These are phyloP conservation scores for Capsella bursapastoris DNA, from an alignment of 345 rosid genomes.

Conservation along the genomic window DNA sequence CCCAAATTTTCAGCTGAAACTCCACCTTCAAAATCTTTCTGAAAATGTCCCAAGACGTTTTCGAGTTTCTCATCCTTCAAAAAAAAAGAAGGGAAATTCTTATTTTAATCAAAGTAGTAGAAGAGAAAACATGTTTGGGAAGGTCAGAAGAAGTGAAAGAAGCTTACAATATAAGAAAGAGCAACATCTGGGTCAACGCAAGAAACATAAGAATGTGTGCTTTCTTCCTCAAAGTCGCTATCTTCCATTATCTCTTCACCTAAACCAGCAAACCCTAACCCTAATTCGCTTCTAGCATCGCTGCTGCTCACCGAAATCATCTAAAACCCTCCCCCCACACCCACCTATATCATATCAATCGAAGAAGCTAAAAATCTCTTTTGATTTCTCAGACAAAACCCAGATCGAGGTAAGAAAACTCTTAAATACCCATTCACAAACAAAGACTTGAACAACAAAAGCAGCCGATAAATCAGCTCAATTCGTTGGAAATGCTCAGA, in stretches of 20 bases:
- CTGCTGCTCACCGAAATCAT: constrained; percentile 60
- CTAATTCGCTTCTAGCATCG: constrained; percentile 56
- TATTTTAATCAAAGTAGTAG: neutral
- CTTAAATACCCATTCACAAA: constrained; percentile 28
- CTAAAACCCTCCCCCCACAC: constrained; percentile 19
- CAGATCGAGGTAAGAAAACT: constrained; percentile 31
- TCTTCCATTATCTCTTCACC: constrained; percentile 59
- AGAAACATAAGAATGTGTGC: constrained; percentile 60
- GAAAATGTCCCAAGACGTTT: constrained; percentile 70
- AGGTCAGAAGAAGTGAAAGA: neutral
- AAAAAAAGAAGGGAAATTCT: constrained; percentile 3
- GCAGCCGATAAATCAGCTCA: constrained; percentile 43
- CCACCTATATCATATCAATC: constrained; percentile 30
- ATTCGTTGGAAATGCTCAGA: constrained; percentile 40
- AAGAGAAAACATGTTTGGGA: constrained; percentile 3
- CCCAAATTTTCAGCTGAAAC: constrained; percentile 82
- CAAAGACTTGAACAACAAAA: neutral
- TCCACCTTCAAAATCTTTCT: constrained; percentile 84
- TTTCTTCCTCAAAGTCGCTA: constrained; percentile 69
- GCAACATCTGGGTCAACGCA: constrained; percentile 73
- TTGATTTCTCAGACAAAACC: constrained; percentile 25
- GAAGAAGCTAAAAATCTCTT: constrained; percentile 21
- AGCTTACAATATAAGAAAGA: constrained; percentile 79
- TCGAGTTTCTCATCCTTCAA: constrained; percentile 67
- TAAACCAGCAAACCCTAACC: constrained; percentile 50